Evolutionary conservation across 2,329 filamentous ascomycete species (phyloP).

Genomic region (Fusarium papillatum): DNA sequence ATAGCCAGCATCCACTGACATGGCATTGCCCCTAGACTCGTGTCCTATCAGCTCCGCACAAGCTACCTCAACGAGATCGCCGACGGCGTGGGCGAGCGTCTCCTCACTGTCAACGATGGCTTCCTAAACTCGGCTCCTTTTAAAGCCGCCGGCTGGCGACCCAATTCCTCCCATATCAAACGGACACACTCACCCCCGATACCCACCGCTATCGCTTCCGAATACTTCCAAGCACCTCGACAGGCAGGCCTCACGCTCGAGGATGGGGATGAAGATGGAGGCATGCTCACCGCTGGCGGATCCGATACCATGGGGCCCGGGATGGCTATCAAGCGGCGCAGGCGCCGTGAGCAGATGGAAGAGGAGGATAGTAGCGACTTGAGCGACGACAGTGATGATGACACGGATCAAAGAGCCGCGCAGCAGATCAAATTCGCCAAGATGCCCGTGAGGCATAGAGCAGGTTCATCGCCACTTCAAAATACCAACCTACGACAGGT

Average conservation of each 20-base stretch:
- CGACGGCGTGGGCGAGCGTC: constrained; percentile 86
- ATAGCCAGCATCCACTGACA: constrained; percentile 35
- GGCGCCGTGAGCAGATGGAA: constrained; percentile 80
- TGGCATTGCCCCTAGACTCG: constrained; percentile 67
- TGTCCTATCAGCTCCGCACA: constrained; percentile 85
- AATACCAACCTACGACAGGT: constrained; percentile 72
- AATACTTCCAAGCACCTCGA: constrained; percentile 84
- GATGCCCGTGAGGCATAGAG: constrained; percentile 89
- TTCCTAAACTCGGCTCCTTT: constrained; percentile 86
- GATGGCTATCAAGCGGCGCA: constrained; percentile 75
- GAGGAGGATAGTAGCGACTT: constrained; percentile 90
- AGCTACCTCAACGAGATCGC: constrained; percentile 85
- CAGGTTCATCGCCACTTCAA: constrained; percentile 89
- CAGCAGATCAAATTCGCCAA: constrained; percentile 97
- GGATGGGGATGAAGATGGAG: constrained; percentile 80
- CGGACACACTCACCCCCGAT: constrained; percentile 90
- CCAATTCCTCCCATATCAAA: constrained; percentile 81
- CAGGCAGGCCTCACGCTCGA: constrained; percentile 74
- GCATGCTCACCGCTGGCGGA: constrained; percentile 77
- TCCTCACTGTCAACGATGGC: constrained; percentile 84
- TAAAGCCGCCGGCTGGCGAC: constrained; percentile 85
- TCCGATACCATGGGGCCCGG: constrained; percentile 78
- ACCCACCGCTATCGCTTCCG: constrained; percentile 83
- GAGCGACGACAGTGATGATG: constrained; percentile 87
- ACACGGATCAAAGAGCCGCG: constrained; percentile 80